Conservation (phyloP, 257 asterid species). For the Lycium ferocissimum region DNA sequence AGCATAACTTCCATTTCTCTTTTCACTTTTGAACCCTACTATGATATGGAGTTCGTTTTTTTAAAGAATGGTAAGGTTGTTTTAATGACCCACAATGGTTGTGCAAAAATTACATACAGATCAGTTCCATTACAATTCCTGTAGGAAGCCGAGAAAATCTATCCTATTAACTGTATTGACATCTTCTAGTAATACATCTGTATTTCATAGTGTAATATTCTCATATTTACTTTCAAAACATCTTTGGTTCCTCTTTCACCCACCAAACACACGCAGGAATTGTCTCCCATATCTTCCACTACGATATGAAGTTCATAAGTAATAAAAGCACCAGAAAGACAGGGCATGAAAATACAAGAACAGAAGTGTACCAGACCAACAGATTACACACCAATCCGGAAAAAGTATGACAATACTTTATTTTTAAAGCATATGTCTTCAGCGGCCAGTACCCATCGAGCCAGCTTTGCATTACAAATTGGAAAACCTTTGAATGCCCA, state of each 20-base stretch:
- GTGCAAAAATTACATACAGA: not conserved
- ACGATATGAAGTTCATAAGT: not conserved
- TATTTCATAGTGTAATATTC: not conserved
- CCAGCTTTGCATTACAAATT: conserved; percentile 61
- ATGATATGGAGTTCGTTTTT: not conserved
- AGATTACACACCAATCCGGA: conserved; percentile 77
- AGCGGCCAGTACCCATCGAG: conserved; percentile 95
- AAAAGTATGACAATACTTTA: conserved; percentile 70
- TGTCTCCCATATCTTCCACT: not conserved
- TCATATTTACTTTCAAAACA: not conserved
- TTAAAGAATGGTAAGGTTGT: not conserved
- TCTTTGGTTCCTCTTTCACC: not conserved
- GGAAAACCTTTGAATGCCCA: conserved; percentile 95
- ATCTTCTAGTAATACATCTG: not conserved
- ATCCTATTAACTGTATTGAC: not conserved
- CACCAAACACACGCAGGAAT: not conserved
- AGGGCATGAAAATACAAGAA: conserved; percentile 2
- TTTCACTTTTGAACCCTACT: not conserved
- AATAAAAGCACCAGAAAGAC: not conserved
- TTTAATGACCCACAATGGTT: not conserved
- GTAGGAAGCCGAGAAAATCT: too few species aligned
- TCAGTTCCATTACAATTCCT: not conserved
- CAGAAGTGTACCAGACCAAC: conserved; percentile 34
- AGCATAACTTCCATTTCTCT: not conserved
- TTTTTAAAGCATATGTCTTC: conserved; percentile 97